A percentile compares a stretch with the other conserved stretches of the same genome.
Conservation (phyloP, 352 stramenopile genomes). For the Pythium aristosporum region DNA sequence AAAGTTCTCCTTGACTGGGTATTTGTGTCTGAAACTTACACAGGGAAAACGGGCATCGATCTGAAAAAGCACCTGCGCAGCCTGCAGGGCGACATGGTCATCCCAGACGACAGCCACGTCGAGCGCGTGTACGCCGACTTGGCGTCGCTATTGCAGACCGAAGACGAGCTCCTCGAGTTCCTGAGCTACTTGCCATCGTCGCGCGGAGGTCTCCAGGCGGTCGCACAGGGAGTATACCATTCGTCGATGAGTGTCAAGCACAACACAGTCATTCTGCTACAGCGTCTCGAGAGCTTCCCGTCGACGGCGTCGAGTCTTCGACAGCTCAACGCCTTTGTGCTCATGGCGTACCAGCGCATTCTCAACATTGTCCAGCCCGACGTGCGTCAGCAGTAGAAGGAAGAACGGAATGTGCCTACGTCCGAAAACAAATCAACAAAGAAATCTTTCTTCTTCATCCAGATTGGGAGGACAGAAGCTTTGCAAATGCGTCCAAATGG, state of each 20-base stretch:
- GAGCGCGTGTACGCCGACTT: constrained; percentile 86
- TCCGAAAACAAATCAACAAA: neutral
- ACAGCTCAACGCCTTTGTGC: constrained; percentile 73
- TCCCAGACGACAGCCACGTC: constrained; percentile 74
- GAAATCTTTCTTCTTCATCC: constrained; percentile 3
- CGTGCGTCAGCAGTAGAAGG: constrained; percentile 21
- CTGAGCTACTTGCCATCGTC: constrained; percentile 80
- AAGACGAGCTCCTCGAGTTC: constrained; percentile 83
- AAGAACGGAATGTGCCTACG: too few relatives aligned
- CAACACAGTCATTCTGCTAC: constrained; percentile 85
- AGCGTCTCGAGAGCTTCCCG: constrained; percentile 80
- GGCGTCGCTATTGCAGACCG: constrained; percentile 60
- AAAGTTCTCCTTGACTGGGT: constrained; percentile 15
- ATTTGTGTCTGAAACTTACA: constrained; percentile 45
- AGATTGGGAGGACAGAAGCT: constrained; percentile 41
- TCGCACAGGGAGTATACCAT: constrained; percentile 87
- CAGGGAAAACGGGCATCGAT: constrained; percentile 77
- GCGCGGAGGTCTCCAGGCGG: constrained; percentile 71
- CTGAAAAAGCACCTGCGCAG: constrained; percentile 79
- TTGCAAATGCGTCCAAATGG: constrained; percentile 49
- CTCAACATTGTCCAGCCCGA: constrained; percentile 74
- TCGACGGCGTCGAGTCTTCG: constrained; percentile 70
- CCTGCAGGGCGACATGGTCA: constrained; percentile 71
- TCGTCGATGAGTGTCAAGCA: constrained; percentile 86
- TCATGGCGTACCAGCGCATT: constrained; percentile 86